Evolutionary conservation across 176 grass and related monocot species (phyloP).

Genomic region (Miscanthus lutarioriparius): DNA sequence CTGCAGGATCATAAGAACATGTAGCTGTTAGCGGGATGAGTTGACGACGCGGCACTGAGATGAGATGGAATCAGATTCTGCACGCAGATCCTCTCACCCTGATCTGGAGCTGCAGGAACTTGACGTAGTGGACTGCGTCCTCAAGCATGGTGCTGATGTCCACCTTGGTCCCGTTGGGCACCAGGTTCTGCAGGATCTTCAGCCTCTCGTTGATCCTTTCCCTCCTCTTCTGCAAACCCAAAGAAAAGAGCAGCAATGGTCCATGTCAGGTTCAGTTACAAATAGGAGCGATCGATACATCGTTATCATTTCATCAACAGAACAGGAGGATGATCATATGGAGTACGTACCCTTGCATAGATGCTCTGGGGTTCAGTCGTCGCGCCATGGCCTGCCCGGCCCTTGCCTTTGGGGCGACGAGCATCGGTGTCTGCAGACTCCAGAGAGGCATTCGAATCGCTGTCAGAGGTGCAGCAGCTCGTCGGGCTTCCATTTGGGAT

Average conservation of each 20-base stretch:
- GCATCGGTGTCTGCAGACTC: constrained; percentile 39
- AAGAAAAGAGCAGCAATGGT: constrained; percentile 30
- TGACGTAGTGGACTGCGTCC: constrained; percentile 83
- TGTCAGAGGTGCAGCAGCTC: constrained; percentile 59
- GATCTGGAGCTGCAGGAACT: constrained; percentile 89
- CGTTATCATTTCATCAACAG: not conserved
- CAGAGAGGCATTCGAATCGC: constrained; percentile 62
- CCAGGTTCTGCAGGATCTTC: constrained; percentile 66
- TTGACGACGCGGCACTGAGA: not conserved
- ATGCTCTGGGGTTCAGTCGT: constrained; percentile 85
- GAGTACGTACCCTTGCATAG: constrained; percentile 80
- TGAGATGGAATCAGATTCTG: not conserved
- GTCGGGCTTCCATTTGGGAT: constrained; percentile 27
- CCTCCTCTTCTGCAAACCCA: constrained; percentile 65
- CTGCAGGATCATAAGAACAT: constrained; percentile 41
- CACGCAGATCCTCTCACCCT: constrained; percentile 49
- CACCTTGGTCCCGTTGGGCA: constrained; percentile 93
- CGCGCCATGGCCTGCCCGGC: constrained; percentile 33
- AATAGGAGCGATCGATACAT: not conserved
- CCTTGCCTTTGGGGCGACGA: constrained; percentile 42
- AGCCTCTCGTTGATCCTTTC: constrained; percentile 88
- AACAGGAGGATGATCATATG: not conserved
- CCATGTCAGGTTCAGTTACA: constrained; percentile 20
- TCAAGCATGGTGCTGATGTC: constrained; percentile 98
- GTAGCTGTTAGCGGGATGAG: not conserved